phyloP scores from a whole-genome alignment of 2,329 filamentous ascomycete species.

The Fusarium xyrophilum region DNA sequence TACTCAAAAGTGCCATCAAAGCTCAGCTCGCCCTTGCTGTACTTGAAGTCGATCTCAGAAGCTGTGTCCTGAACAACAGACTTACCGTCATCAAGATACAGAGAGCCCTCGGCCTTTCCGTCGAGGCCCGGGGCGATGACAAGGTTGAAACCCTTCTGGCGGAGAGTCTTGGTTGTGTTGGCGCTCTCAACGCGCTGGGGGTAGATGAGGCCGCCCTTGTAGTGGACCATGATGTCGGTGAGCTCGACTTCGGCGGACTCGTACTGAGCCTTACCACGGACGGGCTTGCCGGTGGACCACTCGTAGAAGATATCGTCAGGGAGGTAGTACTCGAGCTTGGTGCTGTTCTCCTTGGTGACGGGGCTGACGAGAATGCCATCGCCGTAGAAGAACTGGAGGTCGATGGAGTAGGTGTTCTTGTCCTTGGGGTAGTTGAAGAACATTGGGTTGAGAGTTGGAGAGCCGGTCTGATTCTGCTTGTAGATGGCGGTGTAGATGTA shows the following conservation, averaged over 20 bases:
- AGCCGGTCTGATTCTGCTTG: conserved; percentile 64
- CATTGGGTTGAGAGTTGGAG: conserved; percentile 70
- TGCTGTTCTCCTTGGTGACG: conserved; percentile 53
- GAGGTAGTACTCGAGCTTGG: conserved; percentile 53
- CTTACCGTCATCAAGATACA: conserved; percentile 80
- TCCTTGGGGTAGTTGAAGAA: conserved; percentile 71
- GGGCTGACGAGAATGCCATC: conserved; percentile 55
- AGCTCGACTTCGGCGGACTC: conserved; percentile 46
- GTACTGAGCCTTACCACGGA: conserved; percentile 47
- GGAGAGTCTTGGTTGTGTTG: conserved; percentile 68
- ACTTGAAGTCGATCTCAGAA: conserved; percentile 67
- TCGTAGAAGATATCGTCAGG: conserved; percentile 59
- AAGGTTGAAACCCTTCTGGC: conserved; percentile 71
- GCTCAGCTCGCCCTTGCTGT: conserved; percentile 57
- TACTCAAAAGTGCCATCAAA: conserved; percentile 63
- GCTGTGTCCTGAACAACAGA: conserved; percentile 64
- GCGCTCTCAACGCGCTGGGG: conserved; percentile 61
- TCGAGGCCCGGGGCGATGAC: conserved; percentile 68
- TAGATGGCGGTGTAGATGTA: conserved; percentile 77
- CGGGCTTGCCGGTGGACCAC: conserved; percentile 54
- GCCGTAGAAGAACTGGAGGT: conserved; percentile 59
- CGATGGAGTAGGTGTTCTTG: conserved; percentile 51
- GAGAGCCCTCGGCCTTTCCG: conserved; percentile 66
- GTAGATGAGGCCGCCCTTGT: conserved; percentile 69
- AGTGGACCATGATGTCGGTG: conserved; percentile 67